Conservation (phyloP, 768 basidiomycete genomes). For the Tricholoma matsutake region DNA sequence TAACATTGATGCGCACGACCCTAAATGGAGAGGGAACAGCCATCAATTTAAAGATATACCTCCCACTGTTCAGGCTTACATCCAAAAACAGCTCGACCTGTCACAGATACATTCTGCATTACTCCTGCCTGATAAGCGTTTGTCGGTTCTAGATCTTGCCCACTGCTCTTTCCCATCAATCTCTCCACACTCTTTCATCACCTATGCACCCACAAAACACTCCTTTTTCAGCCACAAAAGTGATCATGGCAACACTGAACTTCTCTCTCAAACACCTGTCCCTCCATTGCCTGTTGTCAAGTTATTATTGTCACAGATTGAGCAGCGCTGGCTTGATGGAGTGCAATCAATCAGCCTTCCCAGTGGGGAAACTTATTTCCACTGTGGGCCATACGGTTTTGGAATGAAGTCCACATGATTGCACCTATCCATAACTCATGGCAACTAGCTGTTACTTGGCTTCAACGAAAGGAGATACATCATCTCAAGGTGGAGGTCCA, state of each 20-base stretch:
- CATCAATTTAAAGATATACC: neutral
- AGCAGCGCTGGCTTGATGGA: conserved; percentile 2
- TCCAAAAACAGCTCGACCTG: neutral
- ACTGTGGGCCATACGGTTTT: neutral
- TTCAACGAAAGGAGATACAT: neutral
- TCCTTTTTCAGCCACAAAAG: neutral
- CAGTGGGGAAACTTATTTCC: neutral
- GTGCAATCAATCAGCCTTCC: neutral
- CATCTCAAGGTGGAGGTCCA: neutral
- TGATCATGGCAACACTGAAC: neutral
- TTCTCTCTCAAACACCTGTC: neutral
- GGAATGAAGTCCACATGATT: conserved; percentile 2
- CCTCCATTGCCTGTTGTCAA: neutral
- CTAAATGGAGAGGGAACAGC: neutral
- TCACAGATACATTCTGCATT: neutral
- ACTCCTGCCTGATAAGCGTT: neutral
- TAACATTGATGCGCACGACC: no score
- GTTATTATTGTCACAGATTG: neutral
- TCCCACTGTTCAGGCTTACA: neutral
- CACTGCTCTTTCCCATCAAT: neutral
- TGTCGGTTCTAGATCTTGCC: neutral
- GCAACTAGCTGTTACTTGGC: neutral
- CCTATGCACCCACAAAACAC: neutral
- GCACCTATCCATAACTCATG: neutral
- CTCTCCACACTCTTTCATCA: neutral